phyloP scores from a whole-genome alignment of 495 filamentous ascomycete species.

The Niebla homalea region DNA sequence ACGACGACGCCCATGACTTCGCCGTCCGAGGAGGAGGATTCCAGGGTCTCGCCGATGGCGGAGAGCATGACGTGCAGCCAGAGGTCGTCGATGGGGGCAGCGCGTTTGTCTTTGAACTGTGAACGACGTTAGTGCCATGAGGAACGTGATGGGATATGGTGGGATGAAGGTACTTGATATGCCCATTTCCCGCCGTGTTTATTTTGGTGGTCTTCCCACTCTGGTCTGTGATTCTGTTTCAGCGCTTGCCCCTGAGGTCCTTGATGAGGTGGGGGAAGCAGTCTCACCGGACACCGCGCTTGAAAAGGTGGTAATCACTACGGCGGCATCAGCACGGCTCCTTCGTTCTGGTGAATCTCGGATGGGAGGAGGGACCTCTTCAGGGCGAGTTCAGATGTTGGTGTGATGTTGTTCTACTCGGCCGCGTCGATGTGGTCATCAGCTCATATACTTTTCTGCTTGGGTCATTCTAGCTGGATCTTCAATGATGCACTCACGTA shows the following conservation, averaged over 20 bases:
- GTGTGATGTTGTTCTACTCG: slow-evolving; percentile 95
- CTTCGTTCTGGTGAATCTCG: no score
- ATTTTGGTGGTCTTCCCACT: slow-evolving; percentile 97
- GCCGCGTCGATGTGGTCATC: neutral
- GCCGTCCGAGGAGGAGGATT: slow-evolving; percentile 61
- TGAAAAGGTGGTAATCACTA: slow-evolving; percentile 95
- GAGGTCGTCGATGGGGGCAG: slow-evolving; percentile 79
- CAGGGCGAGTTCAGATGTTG: slow-evolving; percentile 83
- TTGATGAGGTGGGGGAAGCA: neutral
- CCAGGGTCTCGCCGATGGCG: slow-evolving; percentile 94
- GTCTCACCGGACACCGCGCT: slow-evolving; percentile 62
- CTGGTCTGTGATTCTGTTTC: slow-evolving; percentile 33
- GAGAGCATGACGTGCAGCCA: slow-evolving; percentile 96
- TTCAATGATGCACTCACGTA: slow-evolving; percentile 55
- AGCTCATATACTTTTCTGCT: neutral
- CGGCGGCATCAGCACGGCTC: neutral
- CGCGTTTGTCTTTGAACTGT: slow-evolving; percentile 87
- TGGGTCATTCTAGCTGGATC: neutral
- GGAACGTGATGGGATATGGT: neutral
- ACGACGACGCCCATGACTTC: slow-evolving; percentile 99
- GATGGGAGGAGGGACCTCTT: slow-evolving; percentile 43
- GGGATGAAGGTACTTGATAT: neutral
- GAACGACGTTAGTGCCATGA: no score
- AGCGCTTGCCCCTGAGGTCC: neutral
- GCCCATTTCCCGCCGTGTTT: slow-evolving; percentile 67